Percentiles rank a stretch among this genome's conserved stretches.
Evolutionary conservation across 345 rosid genomes (phyloP).

Genomic region (Geranium rotundifolium): DNA sequence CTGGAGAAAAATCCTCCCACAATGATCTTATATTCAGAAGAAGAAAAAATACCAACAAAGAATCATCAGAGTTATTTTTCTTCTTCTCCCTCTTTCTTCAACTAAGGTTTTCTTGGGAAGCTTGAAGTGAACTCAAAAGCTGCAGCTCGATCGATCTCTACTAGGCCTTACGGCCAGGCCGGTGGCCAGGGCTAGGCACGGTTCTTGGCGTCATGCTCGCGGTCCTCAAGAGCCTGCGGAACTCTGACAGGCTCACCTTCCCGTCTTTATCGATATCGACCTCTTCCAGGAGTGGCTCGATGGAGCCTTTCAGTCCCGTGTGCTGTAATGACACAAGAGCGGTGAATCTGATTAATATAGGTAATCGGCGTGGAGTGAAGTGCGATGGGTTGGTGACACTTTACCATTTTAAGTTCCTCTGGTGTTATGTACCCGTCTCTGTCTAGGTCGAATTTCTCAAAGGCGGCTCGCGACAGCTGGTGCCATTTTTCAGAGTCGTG

Average conservation of each 20-base stretch:
- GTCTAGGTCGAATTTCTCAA: slow-evolving; percentile 39
- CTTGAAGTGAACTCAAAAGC: slow-evolving; percentile 1
- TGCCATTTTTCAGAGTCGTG: slow-evolving; percentile 45
- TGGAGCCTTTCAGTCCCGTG: slow-evolving; percentile 37
- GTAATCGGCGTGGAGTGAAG: neutral
- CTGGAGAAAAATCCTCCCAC: neutral
- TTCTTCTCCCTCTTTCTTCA: too few species aligned
- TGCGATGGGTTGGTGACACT: slow-evolving; percentile 4
- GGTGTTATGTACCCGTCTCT: slow-evolving; percentile 41
- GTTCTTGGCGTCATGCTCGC: slow-evolving; percentile 33
- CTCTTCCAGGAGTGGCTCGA: slow-evolving; percentile 43
- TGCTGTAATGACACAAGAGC: slow-evolving; percentile 19
- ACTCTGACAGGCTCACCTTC: slow-evolving; percentile 35
- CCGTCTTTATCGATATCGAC: slow-evolving; percentile 49
- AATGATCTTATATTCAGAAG: too few species aligned
- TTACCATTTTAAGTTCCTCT: slow-evolving; percentile 42
- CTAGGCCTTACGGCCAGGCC: neutral
- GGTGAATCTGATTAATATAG: neutral
- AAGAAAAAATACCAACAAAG: too few species aligned
- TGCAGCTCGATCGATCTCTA: neutral
- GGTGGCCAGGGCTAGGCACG: slow-evolving; percentile 5
- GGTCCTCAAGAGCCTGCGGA: slow-evolving; percentile 38
- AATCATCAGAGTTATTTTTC: too few species aligned
- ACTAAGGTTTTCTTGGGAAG: neutral
- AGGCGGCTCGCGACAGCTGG: slow-evolving; percentile 31